A percentile compares a stretch with the other conserved stretches of the same genome.
Evolutionary conservation across 768 basidiomycete genomes (phyloP).

Genomic region (Serendipita sp.): DNA sequence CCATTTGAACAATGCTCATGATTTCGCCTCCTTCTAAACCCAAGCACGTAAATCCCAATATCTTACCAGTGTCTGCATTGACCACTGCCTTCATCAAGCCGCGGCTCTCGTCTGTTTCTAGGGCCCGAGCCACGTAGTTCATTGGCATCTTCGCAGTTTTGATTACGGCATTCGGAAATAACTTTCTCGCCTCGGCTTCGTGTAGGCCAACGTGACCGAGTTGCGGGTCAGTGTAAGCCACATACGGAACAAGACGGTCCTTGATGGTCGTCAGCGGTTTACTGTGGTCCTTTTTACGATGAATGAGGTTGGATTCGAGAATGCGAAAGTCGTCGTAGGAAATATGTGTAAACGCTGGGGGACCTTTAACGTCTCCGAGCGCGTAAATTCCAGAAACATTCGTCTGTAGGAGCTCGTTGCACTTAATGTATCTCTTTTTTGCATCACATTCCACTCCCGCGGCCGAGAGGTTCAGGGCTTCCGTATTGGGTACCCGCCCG

Average conservation of each 20-base stretch:
- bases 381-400: constrained; percentile 10
- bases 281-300: too few species aligned
- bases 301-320: constrained; percentile 6
- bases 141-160: constrained; percentile 12
- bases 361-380: constrained; percentile 13
- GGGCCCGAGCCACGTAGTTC: constrained; percentile 11
- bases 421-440: constrained; percentile 6
- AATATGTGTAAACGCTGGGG: constrained; percentile 13
- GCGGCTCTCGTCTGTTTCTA: constrained; percentile 10
- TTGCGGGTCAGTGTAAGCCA: constrained; percentile 12
- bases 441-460: constrained; percentile 7
- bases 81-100: constrained; percentile 11
- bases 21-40: constrained; percentile 13
- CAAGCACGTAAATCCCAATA: constrained; percentile 10
- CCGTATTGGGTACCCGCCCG: constrained; percentile 12
- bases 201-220: constrained; percentile 12
- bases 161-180: neutral
- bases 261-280: neutral
- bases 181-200: neutral
- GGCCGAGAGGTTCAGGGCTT: constrained; percentile 8
- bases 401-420: constrained; percentile 9
- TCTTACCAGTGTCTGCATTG: constrained; percentile 6
- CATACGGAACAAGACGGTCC: constrained; percentile 11
- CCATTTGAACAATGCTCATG: constrained; percentile 12
- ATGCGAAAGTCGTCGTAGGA: constrained; percentile 12